Conservation (phyloP, 2,329 filamentous ascomycete genomes). For the Alternaria gansuensis region DNA sequence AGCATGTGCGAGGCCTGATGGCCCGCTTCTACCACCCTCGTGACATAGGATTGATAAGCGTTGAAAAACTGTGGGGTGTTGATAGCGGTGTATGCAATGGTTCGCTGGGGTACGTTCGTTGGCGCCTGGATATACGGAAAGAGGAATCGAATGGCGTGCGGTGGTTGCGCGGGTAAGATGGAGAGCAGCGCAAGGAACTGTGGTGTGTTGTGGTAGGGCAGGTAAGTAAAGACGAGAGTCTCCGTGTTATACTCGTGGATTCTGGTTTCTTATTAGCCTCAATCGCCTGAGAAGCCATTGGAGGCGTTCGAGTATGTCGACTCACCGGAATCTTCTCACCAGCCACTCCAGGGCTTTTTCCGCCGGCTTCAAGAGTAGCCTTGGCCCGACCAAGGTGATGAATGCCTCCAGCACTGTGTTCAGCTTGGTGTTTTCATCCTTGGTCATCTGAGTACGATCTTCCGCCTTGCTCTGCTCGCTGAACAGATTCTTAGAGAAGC, state of each 20-base stretch:
- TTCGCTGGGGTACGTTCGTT: slow-evolving; percentile 78
- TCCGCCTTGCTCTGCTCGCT: slow-evolving; percentile 91
- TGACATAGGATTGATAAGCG: slow-evolving; percentile 78
- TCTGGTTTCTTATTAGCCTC: slow-evolving; percentile 45
- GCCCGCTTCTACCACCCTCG: slow-evolving; percentile 74
- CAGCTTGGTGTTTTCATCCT: slow-evolving; percentile 81
- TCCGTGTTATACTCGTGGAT: slow-evolving; percentile 91
- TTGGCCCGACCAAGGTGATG: slow-evolving; percentile 77
- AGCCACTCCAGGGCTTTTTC: slow-evolving; percentile 96
- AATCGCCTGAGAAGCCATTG: neutral
- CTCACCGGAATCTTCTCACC: slow-evolving; percentile 75
- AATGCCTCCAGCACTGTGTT: slow-evolving; percentile 82
- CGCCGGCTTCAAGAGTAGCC: slow-evolving; percentile 83
- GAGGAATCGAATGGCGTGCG: slow-evolving; percentile 81
- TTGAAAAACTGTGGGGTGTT: slow-evolving; percentile 80
- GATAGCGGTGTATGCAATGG: slow-evolving; percentile 83
- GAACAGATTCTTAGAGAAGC: slow-evolving; percentile 82
- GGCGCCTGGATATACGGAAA: slow-evolving; percentile 83
- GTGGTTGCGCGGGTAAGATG: slow-evolving; percentile 80
- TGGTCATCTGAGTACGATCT: slow-evolving; percentile 85
- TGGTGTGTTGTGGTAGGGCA: slow-evolving; percentile 89
- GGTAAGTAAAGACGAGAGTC: slow-evolving; percentile 80
- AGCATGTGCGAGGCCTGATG: slow-evolving; percentile 80
- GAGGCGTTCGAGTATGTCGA: neutral
- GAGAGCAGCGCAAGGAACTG: slow-evolving; percentile 87